Conservation (phyloP, 305 asterid species). For the Solanum hybrid region DNA sequence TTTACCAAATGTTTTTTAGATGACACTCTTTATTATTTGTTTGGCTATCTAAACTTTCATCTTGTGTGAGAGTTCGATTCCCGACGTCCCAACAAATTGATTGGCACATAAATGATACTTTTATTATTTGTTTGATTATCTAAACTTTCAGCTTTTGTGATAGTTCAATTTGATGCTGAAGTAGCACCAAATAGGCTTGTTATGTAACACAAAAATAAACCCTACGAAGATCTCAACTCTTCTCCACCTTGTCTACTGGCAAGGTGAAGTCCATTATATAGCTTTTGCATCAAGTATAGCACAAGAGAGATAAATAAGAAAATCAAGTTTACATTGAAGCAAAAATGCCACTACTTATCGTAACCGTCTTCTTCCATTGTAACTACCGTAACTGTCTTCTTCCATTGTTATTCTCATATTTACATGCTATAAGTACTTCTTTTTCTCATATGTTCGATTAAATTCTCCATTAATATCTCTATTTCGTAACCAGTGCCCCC, state of each 20-base stretch:
- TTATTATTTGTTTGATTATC: neutral
- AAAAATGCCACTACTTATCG: neutral
- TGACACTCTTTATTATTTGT: neutral
- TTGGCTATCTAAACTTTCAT: neutral
- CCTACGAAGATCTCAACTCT: neutral
- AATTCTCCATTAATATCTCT: neutral
- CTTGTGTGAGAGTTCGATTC: neutral
- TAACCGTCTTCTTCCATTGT: neutral
- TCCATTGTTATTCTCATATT: neutral
- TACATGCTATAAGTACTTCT: neutral
- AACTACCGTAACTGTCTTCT: neutral
- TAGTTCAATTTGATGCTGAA: neutral
- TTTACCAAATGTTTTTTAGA: neutral
- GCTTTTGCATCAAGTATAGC: neutral
- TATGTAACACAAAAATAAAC: neutral
- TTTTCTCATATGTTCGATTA: neutral
- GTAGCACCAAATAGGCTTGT: neutral
- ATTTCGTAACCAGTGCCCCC: neutral
- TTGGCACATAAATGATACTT: neutral
- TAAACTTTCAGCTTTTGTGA: neutral
- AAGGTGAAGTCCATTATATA: neutral
- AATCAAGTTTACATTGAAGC: neutral
- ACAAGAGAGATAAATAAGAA: neutral
- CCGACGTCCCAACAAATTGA: neutral
- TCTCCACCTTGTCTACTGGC: neutral